Percentiles rank a stretch among this genome's conserved stretches.
Conservation (phyloP, 345 rosid genomes). For the Eucalyptus camaldulensis region DNA sequence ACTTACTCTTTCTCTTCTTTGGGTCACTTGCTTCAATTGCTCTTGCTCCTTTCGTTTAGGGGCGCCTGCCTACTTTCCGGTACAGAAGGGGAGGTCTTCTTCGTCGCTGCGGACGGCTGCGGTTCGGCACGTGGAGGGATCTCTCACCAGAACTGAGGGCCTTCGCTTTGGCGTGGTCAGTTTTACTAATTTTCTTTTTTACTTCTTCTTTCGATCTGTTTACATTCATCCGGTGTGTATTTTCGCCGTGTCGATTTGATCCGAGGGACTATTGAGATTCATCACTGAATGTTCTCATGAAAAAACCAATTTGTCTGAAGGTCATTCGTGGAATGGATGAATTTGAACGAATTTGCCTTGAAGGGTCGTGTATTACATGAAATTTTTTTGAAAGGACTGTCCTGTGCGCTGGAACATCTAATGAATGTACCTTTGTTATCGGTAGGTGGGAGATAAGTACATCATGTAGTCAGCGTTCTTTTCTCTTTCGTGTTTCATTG, state of each 20-base stretch:
- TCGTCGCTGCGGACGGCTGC: constrained; percentile 28
- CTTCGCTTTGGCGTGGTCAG: constrained; percentile 86
- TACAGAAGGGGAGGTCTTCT: constrained; percentile 17
- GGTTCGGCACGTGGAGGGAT: constrained; percentile 63
- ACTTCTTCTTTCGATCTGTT: not conserved
- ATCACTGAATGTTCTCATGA: not conserved
- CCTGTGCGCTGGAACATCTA: not conserved
- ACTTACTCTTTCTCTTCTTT: not conserved
- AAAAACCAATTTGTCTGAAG: not conserved
- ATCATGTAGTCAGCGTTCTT: not conserved
- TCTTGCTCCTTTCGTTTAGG: constrained; percentile 3
- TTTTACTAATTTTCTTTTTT: not conserved
- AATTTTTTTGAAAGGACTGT: not conserved
- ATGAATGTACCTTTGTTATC: not conserved
- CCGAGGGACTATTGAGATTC: not conserved
- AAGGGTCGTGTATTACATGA: not conserved
- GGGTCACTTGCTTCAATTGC: not conserved
- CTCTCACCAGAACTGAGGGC: constrained; percentile 47
- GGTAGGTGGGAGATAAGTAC: not conserved
- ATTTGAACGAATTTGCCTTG: not conserved
- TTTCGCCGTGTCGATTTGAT: not conserved
- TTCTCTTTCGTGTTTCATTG: not conserved
- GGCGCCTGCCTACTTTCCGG: constrained; percentile 1
- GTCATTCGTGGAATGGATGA: not conserved
- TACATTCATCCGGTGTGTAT: not conserved